Conservation (phyloP, 225 moss, liverwort and hornwort genomes). For the Neckera pumila region DNA sequence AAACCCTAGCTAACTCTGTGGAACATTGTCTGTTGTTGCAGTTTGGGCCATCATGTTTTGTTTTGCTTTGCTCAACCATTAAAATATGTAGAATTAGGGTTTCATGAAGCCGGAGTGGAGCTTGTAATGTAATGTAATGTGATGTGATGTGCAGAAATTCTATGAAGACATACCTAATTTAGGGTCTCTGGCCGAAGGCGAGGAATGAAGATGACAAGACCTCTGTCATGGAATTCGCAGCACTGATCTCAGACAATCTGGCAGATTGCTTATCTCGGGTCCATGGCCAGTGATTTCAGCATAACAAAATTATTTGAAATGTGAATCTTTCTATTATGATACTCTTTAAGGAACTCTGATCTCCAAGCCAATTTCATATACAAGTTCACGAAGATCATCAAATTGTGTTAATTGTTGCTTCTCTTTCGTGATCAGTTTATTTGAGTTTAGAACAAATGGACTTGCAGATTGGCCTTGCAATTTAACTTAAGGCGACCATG, state of each 20-base stretch:
- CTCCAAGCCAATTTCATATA: neutral
- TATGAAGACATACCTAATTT: conserved; percentile 24
- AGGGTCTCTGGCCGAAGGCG: neutral
- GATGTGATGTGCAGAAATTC: conserved; percentile 20
- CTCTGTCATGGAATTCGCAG: neutral
- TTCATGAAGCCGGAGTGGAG: neutral
- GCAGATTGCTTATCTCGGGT: neutral
- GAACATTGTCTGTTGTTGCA: neutral
- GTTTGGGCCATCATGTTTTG: neutral
- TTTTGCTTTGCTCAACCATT: neutral
- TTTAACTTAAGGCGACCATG: neutral
- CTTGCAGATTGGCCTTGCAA: neutral
- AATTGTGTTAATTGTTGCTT: neutral
- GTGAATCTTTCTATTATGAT: no score
- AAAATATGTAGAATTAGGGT: neutral
- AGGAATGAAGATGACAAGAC: neutral
- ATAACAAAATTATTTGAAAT: neutral
- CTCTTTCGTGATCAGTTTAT: neutral
- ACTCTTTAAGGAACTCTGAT: neutral
- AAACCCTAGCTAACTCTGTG: neutral
- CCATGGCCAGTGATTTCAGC: neutral
- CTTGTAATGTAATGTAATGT: neutral
- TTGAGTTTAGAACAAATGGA: neutral
- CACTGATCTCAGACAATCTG: neutral
- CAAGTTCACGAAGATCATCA: neutral